Conservation (phyloP, 495 filamentous ascomycete genomes). For the Penicillium manginii region DNA sequence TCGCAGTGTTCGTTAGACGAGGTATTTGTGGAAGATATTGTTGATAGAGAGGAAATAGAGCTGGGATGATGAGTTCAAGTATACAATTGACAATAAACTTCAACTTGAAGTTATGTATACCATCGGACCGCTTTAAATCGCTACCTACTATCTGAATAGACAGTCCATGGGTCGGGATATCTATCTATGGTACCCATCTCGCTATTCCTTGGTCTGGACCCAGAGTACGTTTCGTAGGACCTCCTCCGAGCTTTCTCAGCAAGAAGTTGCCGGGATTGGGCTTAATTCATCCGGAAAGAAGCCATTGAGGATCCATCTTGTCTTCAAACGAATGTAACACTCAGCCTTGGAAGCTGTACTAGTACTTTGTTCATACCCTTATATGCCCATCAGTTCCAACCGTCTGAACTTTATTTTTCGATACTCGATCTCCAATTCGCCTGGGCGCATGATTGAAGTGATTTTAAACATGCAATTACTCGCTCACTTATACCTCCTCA, state of each 20-base stretch:
- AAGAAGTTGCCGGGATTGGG: constrained; percentile 15
- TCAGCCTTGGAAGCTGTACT: no score
- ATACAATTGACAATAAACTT: background rate
- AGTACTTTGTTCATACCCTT: background rate
- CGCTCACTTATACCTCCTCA: constrained; percentile 11
- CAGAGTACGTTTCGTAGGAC: constrained; percentile 1
- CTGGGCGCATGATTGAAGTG: background rate
- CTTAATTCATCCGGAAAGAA: constrained; percentile 4
- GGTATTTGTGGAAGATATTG: background rate
- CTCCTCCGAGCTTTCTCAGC: background rate
- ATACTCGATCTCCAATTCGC: constrained; percentile 1
- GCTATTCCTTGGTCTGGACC: background rate
- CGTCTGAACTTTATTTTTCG: background rate
- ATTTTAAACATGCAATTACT: background rate
- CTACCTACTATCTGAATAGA: background rate
- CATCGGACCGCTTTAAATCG: background rate
- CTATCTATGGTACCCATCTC: constrained; percentile 4
- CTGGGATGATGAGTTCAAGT: background rate
- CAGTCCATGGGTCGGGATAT: background rate
- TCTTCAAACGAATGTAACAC: constrained; percentile 13
- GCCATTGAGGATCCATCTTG: constrained; percentile 5
- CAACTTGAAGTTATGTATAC: background rate
- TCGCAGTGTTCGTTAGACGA: background rate
- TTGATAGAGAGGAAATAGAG: background rate
- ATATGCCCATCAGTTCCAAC: constrained; percentile 1